Base-by-base conservation (phyloP, 2,329 filamentous ascomycete species). In the Fusarium citri region DNA sequence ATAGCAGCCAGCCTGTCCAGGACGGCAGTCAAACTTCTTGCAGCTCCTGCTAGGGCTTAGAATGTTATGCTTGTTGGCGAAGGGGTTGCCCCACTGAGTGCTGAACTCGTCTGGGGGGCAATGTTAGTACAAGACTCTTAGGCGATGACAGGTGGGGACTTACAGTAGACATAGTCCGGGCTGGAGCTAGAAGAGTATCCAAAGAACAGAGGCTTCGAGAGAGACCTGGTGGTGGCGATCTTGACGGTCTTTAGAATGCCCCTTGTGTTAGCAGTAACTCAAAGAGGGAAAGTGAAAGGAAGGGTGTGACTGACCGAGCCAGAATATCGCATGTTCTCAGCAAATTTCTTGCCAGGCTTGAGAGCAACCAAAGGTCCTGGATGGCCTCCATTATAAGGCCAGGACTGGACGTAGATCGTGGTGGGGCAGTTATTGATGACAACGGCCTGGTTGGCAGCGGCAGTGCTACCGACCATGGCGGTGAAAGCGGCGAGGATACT, bases 21-120 rank as follows among this genome's bases (percentile, higher is more conserved):
- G 48, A 16, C 68, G 71, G 72, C 82, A 83, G 72, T 83, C 73
- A 62, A 83, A 83, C 7, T 65, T 15, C 68, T 79, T 48, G 71
- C 81, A 83, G 42, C 80, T 81, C 0, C 61, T 56, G 22, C 80
- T 80, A 4, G 81, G 77, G 46, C 67, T 78, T 59, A 83, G 61
- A 50, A 68, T 77, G 72, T 83, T 83, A 69, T 74, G 78, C 53
- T 72, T 64, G 57, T 64, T 59, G 40, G 77, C 77, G 49, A 82
- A 83, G 59, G 81, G 81, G 77, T 83, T 83, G 28, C 81, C 81
- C 26, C 49, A 82, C 69, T 81, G 62, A 31, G 79, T 77, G 80
- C 76, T 83, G 20, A 81, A 55, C 66, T 82, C 80, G 49, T 82
- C 80, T 82, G 30, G 2, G 49, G 5, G 42, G 41, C 2, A n/a